phyloP scores from a whole-genome alignment of 2,329 filamentous ascomycete genomes.

The Cryoendolithus antarcticus region DNA sequence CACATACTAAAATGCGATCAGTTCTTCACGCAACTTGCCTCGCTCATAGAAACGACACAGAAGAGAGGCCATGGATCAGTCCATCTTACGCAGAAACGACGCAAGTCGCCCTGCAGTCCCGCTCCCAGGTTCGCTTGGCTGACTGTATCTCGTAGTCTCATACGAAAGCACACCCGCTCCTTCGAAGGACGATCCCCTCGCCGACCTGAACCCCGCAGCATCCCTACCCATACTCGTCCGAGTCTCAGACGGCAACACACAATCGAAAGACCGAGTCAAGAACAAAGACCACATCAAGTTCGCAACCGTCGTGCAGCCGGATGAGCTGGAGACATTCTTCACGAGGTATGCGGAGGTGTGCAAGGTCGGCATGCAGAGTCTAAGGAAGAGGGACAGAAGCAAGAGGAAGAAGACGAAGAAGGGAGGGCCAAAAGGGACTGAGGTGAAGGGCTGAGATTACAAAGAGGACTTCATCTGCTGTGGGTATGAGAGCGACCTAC shows the following conservation, averaged over 20 bases:
- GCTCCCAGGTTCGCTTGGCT: neutral
- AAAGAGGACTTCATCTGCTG: too few relatives aligned
- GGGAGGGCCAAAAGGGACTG: conserved; percentile 47
- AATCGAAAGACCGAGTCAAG: conserved; percentile 31
- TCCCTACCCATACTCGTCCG: conserved; percentile 67
- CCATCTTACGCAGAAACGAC: conserved; percentile 63
- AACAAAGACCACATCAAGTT: conserved; percentile 58
- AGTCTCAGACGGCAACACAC: conserved; percentile 60
- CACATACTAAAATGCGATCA: conserved; percentile 22
- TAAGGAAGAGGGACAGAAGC: conserved; percentile 90
- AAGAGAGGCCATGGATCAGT: conserved; percentile 61
- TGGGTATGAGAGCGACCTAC: too few relatives aligned
- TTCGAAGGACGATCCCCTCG: conserved; percentile 36
- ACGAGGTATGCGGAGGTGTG: conserved; percentile 77
- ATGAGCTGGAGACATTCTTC: conserved; percentile 71
- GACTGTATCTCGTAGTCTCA: conserved; percentile 20
- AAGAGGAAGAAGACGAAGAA: conserved; percentile 70
- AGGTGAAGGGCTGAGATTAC: too few relatives aligned
- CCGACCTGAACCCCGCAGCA: conserved; percentile 46
- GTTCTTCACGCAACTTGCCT: conserved; percentile 60
- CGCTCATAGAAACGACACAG: conserved; percentile 56
- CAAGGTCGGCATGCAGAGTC: conserved; percentile 71
- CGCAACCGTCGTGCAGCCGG: conserved; percentile 68
- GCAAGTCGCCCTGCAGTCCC: conserved; percentile 32
- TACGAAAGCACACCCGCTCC: conserved; percentile 29